Percentiles rank a stretch among this genome's conserved stretches.
Conservation (phyloP, 2,329 filamentous ascomycete species). For the Colletotrichum tanaceti region DNA sequence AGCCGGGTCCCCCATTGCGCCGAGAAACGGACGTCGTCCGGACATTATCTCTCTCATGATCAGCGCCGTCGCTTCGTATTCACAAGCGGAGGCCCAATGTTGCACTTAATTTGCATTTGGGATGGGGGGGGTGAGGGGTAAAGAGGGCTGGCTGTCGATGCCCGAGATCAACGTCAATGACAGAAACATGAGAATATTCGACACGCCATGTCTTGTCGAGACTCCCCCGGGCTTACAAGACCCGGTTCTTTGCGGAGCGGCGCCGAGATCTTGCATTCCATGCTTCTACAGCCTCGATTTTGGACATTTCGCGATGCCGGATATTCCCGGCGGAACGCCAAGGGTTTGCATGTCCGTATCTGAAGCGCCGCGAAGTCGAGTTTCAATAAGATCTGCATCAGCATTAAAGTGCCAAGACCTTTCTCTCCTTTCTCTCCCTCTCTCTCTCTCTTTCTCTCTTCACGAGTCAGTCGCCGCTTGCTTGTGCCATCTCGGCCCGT, state of each 20-base stretch:
- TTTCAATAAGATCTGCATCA: slow-evolving; percentile 35
- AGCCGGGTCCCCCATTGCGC: neutral
- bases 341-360: slow-evolving; percentile 1
- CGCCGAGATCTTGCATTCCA: slow-evolving; percentile 2
- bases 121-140: too few species aligned
- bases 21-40: neutral
- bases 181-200: neutral
- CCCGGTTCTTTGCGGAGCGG: slow-evolving; percentile 16
- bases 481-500: neutral
- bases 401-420: slow-evolving; percentile 23
- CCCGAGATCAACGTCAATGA: slow-evolving; percentile 20
- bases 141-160: slow-evolving; percentile 7
- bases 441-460: neutral
- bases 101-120: slow-evolving; percentile 3
- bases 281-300: neutral
- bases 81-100: neutral
- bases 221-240: neutral
- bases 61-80: neutral
- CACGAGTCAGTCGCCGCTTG: slow-evolving; percentile 22
- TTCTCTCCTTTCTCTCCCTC: neutral
- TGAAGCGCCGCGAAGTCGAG: slow-evolving; percentile 22
- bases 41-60: neutral
- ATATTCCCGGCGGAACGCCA: slow-evolving; percentile 14
- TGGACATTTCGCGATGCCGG: neutral
- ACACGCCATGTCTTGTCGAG: neutral